Evolutionary conservation across 306 rosid species (phyloP), one percentile per base, ranked within the genome.

Genomic region (Sphenostylis stenocarpa): DNA sequence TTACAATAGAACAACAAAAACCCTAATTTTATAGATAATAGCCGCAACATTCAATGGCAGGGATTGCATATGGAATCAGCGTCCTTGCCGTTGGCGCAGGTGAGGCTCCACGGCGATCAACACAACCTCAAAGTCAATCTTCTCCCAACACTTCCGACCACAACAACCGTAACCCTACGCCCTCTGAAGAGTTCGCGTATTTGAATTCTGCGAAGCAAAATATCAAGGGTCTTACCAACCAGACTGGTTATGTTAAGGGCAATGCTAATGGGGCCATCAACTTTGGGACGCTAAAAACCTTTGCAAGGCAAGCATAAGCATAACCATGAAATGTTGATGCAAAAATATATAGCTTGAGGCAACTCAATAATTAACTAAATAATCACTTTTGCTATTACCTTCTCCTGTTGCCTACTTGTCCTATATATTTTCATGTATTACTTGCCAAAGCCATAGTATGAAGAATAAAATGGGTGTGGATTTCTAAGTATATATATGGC

Each of bases 181-280:
- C 34, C 21, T 33, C 55, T 3, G 77, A 78, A 73, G 81, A 61
- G 43, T 36, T 6, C 0, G 49, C 4, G 17, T 83, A 72, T 55
- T 19, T 31, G 16, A 83, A 79, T 70, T 4, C 75, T 19, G 73
- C 19, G 0, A 51, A 5, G 45, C 86, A 79, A 55, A 31, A 75
- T 19, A 55, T 83, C 3, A 83, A 83, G 56, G 87, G 87, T 53
- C 87, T 83, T 36, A 79, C 81, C 1, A 83, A 83, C 41, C 87
- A 79, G 15, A 83, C 87, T 55, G 87, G 87, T 19, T 75, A 75
- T 13, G 81, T 83, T 6, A 83, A 70, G 75, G 87, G 87, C 15
- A 79, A 83, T 29, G 87, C 87, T 75, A 83, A 83, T 63, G 87
- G 87, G 1, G 75, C 56, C 48, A 79, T 83, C 78, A 83, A 83